Evolutionary conservation across 805 yeast genomes (phyloP), one percentile per base, ranked within the genome.

Genomic region (Sugiyamaella chiloensis): DNA sequence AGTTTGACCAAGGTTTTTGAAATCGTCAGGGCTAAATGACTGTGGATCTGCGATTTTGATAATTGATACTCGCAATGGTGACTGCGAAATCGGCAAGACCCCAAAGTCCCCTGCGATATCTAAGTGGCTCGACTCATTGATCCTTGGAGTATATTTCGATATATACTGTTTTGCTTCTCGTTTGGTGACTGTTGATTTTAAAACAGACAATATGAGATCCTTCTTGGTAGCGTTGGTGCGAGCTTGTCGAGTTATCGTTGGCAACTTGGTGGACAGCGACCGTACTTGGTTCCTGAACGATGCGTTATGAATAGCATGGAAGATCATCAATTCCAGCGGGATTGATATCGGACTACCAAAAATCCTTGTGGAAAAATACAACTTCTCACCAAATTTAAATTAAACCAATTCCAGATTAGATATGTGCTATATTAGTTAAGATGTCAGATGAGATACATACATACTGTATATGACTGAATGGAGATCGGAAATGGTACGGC

Each of bases 141-240:
- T 57, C n/a, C 73, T 65, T 40, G 79, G 75, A 1, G 74, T 66
- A 61, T 90, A 91, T 60, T 83, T 86, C 29, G 78, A 71, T 40
- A 91, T 67, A 61, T 90, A 91, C 54, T 83, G 85, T 53, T 79
- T 76, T 4, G 96, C 96, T 61, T 91, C 98, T 51, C 99, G 73
- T 63, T 88, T 90, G 1, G 98, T 91, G 4, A 97, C 95, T 3
- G 97, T 87, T 1, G 96, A 83, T 59, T 83, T 83, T 49, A 91
- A 71, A 20, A 91, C 89, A 1, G 96, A 82, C 14, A 88, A 69
- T n/a, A 91, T 83, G 43, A 91, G 69, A 23, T 53, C 53, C 50
- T 52, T 32, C n/a, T 31, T 47, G 4, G 19, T 19, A 7, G 19
- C 42, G 24, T 27, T 47, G 5, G 19, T 29, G 5, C 37, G 37